Evolutionary conservation across 148 eudicot species (phyloP).

Genomic region (Rhododendron mucronatum): DNA sequence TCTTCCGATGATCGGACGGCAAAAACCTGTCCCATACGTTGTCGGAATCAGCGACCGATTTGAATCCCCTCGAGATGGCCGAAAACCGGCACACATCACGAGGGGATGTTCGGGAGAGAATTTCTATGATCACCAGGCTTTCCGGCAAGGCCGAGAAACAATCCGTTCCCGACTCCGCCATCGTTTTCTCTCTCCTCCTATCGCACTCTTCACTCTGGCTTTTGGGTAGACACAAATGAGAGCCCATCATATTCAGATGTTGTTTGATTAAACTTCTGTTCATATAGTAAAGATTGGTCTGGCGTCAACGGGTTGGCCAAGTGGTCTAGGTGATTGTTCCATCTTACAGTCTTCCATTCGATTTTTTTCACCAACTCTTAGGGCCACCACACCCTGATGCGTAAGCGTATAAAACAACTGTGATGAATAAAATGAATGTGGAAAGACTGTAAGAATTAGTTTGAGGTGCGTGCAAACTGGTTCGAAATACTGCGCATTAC

Average conservation of each 20-base stretch:
- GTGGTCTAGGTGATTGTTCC: too few relatives aligned
- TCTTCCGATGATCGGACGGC: conserved; percentile 26
- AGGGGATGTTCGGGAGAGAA: conserved; percentile 18
- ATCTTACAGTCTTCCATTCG: accelerated
- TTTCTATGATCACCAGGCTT: neutral
- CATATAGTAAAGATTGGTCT: neutral
- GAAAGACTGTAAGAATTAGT: accelerated
- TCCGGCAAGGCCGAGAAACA: neutral
- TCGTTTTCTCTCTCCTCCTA: neutral
- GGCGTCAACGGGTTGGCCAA: too few relatives aligned
- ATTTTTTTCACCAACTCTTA: too few relatives aligned
- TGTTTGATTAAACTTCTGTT: neutral
- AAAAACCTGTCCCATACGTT: conserved; percentile 34
- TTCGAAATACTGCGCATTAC: too few relatives aligned
- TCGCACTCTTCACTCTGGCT: neutral
- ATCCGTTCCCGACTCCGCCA: neutral
- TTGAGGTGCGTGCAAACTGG: too few relatives aligned
- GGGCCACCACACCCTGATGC: too few relatives aligned
- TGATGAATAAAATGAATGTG: accelerated
- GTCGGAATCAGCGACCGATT: conserved; percentile 18
- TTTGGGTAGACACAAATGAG: neutral
- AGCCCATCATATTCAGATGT: neutral
- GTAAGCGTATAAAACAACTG: accelerated
- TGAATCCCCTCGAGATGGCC: conserved; percentile 12
- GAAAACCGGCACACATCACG: conserved; percentile 24